Evolutionary conservation across 164 flowering plant species (phyloP), one percentile per base, ranked within the genome.

Genomic region (Houttuynia cordata): DNA sequence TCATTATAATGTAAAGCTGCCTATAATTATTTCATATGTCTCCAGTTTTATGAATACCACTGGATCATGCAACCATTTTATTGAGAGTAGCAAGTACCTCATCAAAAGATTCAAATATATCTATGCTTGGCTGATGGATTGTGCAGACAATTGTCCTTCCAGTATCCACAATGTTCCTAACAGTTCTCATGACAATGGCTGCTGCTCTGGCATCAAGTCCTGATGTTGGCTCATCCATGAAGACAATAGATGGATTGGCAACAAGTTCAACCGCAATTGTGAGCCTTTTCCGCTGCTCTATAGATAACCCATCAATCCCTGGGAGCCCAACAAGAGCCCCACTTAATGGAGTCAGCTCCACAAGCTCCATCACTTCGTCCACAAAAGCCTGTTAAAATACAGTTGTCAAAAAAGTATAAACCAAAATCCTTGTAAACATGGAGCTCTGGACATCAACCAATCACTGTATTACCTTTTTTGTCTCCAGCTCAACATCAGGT

Each of bases 171-270:
- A 96, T 89, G 84, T 87, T 93, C 67, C 97, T 82, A 58, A 93
- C 96, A 14, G 98, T 74, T 62, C 97, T 84, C 98, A 90, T 93
- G 18, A 93, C 98, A 68, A 93, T 87, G 41, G 98, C 91, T 30
- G 98, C 97, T 19, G 97, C 97, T 59, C 96, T 75, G 17, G 96
- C 97, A 74, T 93, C 98, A 56, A 92, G 87, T 10, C 98, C 98
- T 0, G 98, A 85, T n/a, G 98, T 92, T 20, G 98, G 96, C 64
- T 89, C 98, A 65, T 93, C 98, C 98, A 93, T 93, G 76, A 93
- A 93, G 52, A 93, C 84, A 65, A 93, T 90, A 6, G 97, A 90
- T 24, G 98, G 98, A 70, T 87, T 90, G 14, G 98, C 91, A 67
- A 93, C 97, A 34, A 93, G 89, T 72, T 93, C 98, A 51, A 93